These are phyloP conservation scores for Wilcoxina mikolae DNA, from an alignment of 495 filamentous ascomycete genomes.

Conservation along the genomic window DNA sequence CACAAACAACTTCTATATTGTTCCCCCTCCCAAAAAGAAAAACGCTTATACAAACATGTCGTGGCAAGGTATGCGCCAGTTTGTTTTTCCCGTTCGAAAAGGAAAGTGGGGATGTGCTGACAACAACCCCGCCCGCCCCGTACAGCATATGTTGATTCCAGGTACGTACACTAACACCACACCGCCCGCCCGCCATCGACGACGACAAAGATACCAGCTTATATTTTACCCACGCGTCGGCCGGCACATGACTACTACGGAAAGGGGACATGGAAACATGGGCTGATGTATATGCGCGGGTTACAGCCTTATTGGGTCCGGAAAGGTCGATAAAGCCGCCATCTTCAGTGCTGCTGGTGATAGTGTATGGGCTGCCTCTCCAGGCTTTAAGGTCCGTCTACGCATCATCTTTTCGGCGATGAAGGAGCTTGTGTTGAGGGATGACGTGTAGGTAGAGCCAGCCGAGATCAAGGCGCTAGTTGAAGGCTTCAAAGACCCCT, in stretches of 20 bases:
- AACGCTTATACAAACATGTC: conserved; percentile 1
- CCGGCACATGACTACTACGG: background rate
- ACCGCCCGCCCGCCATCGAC: background rate
- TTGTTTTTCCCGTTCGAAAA: background rate
- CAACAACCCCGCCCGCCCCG: background rate
- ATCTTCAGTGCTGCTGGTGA: conserved; percentile 72
- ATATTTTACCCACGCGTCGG: background rate
- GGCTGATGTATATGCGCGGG: background rate
- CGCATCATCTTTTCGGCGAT: background rate
- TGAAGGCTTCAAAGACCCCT: conserved; percentile 34
- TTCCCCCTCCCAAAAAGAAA: too few species aligned
- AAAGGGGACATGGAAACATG: background rate
- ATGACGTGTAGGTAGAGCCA: conserved; percentile 36
- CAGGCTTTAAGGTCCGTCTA: conserved; percentile 53
- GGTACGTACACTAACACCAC: background rate
- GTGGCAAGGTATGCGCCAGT: background rate
- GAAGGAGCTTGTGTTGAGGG: background rate
- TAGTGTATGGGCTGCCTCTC: conserved; percentile 63
- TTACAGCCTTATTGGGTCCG: conserved; percentile 61
- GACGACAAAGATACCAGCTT: background rate
- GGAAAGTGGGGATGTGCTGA: background rate
- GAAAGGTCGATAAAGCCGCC: conserved; percentile 73
- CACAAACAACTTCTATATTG: too few species aligned
- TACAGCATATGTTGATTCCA: background rate
- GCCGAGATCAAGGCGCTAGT: conserved; percentile 45